phyloP scores from a whole-genome alignment of 116 monocot species.

The Papilionanthe hybrid region DNA sequence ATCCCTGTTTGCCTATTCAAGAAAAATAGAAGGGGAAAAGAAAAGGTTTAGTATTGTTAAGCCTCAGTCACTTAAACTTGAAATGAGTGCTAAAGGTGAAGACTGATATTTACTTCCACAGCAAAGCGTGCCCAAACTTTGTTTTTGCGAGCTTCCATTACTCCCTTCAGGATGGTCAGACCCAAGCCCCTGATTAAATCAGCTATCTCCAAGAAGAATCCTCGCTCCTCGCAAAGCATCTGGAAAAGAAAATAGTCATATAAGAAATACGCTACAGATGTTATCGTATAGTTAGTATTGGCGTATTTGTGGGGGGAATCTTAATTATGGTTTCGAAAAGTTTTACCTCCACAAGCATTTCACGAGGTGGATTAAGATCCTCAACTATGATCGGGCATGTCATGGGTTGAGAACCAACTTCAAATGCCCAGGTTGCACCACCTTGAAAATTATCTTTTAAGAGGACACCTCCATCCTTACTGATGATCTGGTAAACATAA shows the following conservation, averaged over 20 bases:
- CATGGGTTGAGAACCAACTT: conserved; percentile 44
- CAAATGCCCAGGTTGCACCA: conserved; percentile 64
- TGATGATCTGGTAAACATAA: conserved; percentile 18
- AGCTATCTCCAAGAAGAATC: conserved; percentile 40
- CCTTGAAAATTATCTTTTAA: conserved; percentile 48
- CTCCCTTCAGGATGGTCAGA: conserved; percentile 40
- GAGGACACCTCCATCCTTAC: conserved; percentile 29
- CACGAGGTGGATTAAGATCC: conserved; percentile 54
- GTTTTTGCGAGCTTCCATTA: conserved; percentile 33
- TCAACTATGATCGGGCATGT: conserved; percentile 51
- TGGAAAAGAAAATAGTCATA: neutral
- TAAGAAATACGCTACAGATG: neutral
- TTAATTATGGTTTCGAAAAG: neutral
- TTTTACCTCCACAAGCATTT: conserved; percentile 51
- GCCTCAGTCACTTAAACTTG: neutral
- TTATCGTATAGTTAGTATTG: neutral
- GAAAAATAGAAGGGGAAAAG: neutral
- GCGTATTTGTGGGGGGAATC: too few relatives aligned
- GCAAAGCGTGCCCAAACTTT: conserved; percentile 48
- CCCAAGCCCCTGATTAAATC: conserved; percentile 40
- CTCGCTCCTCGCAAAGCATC: conserved; percentile 49
- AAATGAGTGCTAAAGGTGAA: neutral
- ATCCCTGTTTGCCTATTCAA: conserved; percentile 35
- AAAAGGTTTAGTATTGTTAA: neutral
- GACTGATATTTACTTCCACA: conserved; percentile 25